Evolutionary conservation across 768 basidiomycete genomes (phyloP).

Genomic region (Piloderma croceum): DNA sequence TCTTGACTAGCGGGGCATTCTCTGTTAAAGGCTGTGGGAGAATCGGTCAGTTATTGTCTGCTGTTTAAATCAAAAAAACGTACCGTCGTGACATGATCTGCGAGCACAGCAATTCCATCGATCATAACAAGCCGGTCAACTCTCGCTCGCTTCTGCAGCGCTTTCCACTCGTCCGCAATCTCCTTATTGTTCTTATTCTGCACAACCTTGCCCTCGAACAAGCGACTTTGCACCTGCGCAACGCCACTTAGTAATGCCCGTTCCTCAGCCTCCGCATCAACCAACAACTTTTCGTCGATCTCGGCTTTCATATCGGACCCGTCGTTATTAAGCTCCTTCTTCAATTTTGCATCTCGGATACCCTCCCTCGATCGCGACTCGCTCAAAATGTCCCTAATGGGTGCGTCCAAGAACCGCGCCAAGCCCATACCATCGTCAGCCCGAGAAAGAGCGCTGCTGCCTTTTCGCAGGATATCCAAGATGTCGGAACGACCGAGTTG

Average conservation of each 20-base stretch:
- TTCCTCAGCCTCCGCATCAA: conserved; percentile 52
- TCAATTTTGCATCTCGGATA: conserved; percentile 38
- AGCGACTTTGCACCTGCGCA: conserved; percentile 51
- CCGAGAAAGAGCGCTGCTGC: conserved; percentile 47
- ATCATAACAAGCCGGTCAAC: conserved; percentile 34
- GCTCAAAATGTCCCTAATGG: conserved; percentile 39
- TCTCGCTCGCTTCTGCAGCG: conserved; percentile 34
- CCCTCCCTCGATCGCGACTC: conserved; percentile 40
- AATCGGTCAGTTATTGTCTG: no score
- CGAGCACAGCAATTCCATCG: conserved; percentile 31
- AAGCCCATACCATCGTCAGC: conserved; percentile 36
- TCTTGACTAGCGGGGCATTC: conserved; percentile 21
- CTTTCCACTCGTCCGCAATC: conserved; percentile 42
- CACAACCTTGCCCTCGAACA: conserved; percentile 48
- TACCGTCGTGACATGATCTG: conserved; percentile 24
- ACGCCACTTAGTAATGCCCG: conserved; percentile 43
- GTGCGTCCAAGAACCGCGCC: conserved; percentile 38
- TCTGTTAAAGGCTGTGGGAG: no score
- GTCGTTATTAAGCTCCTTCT: conserved; percentile 9
- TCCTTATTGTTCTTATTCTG: conserved; percentile 32
- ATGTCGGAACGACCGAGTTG: conserved; percentile 36
- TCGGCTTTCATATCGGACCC: conserved; percentile 20
- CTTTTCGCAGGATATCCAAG: conserved; percentile 51
- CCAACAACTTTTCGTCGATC: conserved; percentile 25
- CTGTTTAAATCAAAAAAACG: no score